Conservation (phyloP, 352 stramenopile genomes). For the Saprolegnia parasitica region DNA sequence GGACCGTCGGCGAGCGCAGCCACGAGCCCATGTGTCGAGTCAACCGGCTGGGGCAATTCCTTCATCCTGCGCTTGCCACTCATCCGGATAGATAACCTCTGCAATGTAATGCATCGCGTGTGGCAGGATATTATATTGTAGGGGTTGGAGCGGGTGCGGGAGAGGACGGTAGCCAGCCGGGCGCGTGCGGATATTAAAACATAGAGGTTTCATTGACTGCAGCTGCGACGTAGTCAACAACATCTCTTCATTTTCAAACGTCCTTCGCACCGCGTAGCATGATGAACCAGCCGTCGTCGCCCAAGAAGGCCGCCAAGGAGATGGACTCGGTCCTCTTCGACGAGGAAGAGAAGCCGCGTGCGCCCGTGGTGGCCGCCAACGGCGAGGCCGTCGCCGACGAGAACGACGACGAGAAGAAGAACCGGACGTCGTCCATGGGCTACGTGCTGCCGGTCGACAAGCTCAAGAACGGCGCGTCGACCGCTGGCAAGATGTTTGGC, state of each 20-base stretch:
- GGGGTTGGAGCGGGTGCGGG: background rate
- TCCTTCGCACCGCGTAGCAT: background rate
- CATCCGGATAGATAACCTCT: background rate
- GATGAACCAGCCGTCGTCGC: slow-evolving; percentile 15
- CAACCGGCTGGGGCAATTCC: background rate
- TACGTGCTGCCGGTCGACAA: slow-evolving; percentile 84
- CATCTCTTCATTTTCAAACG: slow-evolving; percentile 8
- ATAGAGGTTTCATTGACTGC: background rate
- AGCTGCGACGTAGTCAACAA: slow-evolving; percentile 4
- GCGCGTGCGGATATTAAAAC: background rate
- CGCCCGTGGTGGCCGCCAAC: slow-evolving; percentile 29
- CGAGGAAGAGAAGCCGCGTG: slow-evolving; percentile 45
- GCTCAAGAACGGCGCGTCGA: slow-evolving; percentile 83
- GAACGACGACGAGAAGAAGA: slow-evolving; percentile 40
- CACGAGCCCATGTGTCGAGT: background rate
- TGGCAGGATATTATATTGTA: background rate
- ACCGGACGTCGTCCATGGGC: slow-evolving; percentile 58
- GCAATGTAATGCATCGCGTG: background rate
- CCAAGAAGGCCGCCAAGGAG: slow-evolving; percentile 50
- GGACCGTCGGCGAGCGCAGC: background rate
- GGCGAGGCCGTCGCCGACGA: slow-evolving; percentile 46
- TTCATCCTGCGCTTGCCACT: background rate
- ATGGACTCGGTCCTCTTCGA: slow-evolving; percentile 84
- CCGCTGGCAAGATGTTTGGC: slow-evolving; percentile 73
- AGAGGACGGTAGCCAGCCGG: background rate